Evolutionary conservation across 192 early-diverging fungal genomes (phyloP).

Genomic region (Rhizophagus sp.): DNA sequence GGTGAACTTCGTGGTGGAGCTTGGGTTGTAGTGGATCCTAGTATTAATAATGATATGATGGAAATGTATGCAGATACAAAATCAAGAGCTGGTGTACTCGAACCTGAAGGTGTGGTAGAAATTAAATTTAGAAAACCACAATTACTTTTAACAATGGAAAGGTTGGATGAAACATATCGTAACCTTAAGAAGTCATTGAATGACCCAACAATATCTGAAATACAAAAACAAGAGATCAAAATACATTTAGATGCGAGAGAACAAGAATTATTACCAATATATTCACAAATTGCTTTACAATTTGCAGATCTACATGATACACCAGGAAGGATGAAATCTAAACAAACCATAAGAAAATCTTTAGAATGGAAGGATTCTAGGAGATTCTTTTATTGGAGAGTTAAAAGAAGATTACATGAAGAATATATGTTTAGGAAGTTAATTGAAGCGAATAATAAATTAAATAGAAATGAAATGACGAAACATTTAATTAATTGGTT

Average conservation of each 20-base stretch:
- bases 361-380: slow-evolving; percentile 82
- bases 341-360: slow-evolving; percentile 81
- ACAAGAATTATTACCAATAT: slow-evolving; percentile 83
- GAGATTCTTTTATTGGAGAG: slow-evolving; percentile 91
- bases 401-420: slow-evolving; percentile 81
- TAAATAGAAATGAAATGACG: slow-evolving; percentile 55
- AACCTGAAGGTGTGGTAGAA: slow-evolving; percentile 96
- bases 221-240: slow-evolving; percentile 69
- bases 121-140: slow-evolving; percentile 98
- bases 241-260: slow-evolving; percentile 78
- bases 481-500: slow-evolving; percentile 67
- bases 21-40: slow-evolving; percentile 97
- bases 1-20: slow-evolving; percentile 98
- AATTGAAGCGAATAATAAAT: slow-evolving; percentile 42
- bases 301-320: slow-evolving; percentile 98
- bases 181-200: slow-evolving; percentile 66
- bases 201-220: slow-evolving; percentile 54
- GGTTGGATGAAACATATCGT: slow-evolving; percentile 80
- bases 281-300: slow-evolving; percentile 91
- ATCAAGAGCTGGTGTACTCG: slow-evolving; percentile 91
- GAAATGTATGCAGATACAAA: slow-evolving; percentile 98
- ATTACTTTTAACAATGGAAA: slow-evolving; percentile 89
- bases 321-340: slow-evolving; percentile 93
- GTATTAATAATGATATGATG: slow-evolving; percentile 97
- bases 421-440: slow-evolving; percentile 70